These are phyloP conservation scores for Cucumis cinereus DNA, from an alignment of 306 rosid genomes.

Conservation along the genomic window DNA sequence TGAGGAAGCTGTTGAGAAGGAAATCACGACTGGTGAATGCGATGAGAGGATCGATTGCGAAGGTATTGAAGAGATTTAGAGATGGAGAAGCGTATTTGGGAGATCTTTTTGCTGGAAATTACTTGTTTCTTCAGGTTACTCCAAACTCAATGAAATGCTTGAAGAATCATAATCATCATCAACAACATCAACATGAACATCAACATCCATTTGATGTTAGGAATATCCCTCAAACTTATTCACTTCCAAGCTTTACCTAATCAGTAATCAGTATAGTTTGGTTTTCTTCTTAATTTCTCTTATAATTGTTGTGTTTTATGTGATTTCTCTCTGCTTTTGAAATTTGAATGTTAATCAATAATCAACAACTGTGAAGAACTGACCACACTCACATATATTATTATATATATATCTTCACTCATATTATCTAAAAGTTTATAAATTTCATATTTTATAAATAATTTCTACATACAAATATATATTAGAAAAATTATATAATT, in stretches of 20 bases:
- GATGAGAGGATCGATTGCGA: not conserved
- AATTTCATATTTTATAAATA: too few relatives aligned
- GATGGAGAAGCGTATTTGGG: conserved; percentile 12
- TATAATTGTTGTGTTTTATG: not conserved
- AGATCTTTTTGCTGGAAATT: conserved; percentile 14
- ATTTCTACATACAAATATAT: too few relatives aligned
- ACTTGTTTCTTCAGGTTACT: conserved; percentile 7
- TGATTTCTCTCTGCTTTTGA: not conserved
- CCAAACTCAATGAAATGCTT: conserved; percentile 2
- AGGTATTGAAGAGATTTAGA: conserved; percentile 2
- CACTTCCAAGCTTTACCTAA: not conserved
- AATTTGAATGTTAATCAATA: too few relatives aligned
- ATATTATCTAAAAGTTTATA: too few relatives aligned
- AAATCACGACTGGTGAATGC: not conserved
- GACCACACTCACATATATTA: too few relatives aligned
- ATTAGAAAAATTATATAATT: too few relatives aligned
- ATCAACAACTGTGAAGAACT: too few relatives aligned
- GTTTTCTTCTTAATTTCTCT: not conserved
- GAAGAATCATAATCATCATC: not conserved
- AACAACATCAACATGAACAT: too few relatives aligned
- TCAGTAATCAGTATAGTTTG: not conserved
- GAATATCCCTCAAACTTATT: not conserved
- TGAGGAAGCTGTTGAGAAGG: conserved; percentile 2
- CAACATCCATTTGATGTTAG: not conserved
- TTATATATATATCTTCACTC: too few relatives aligned